A percentile compares a stretch with the other conserved stretches of the same genome.
Evolutionary conservation across 768 basidiomycete genomes (phyloP).

Genomic region (Hemileccinum impolitum): DNA sequence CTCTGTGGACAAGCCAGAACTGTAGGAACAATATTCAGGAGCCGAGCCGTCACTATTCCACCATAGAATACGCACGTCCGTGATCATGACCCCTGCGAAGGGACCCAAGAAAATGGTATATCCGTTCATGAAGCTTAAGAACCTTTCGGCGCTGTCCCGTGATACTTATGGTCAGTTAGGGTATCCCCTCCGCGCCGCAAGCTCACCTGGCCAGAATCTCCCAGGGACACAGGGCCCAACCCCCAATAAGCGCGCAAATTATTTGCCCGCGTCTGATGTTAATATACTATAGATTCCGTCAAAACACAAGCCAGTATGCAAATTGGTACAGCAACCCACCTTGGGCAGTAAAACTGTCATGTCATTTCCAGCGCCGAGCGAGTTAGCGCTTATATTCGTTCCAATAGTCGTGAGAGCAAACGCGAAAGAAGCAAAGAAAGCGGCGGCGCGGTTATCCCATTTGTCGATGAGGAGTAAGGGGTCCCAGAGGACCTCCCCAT

Average conservation of each 20-base stretch:
- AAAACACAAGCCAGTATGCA: background rate
- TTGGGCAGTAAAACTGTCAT: slow-evolving; percentile 72
- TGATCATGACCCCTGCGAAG: slow-evolving; percentile 72
- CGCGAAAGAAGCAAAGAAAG: slow-evolving; percentile 76
- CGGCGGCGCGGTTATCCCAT: slow-evolving; percentile 84
- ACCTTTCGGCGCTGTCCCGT: slow-evolving; percentile 51
- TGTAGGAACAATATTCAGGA: slow-evolving; percentile 23
- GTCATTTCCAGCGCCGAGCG: slow-evolving; percentile 75
- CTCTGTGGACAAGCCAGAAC: slow-evolving; percentile 76
- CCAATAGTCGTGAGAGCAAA: slow-evolving; percentile 72
- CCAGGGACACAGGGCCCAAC: slow-evolving; percentile 85
- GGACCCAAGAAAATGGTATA: slow-evolving; percentile 88
- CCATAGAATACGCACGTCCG: slow-evolving; percentile 41
- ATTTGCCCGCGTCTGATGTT: slow-evolving; percentile 29
- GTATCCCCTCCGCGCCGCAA: no score
- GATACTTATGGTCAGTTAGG: background rate
- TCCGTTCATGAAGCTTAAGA: slow-evolving; percentile 76
- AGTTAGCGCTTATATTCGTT: slow-evolving; percentile 77
- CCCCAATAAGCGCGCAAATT: slow-evolving; percentile 39
- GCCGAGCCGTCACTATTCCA: no score
- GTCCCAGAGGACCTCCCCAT: slow-evolving; percentile 71
- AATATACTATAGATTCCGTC: slow-evolving; percentile 21
- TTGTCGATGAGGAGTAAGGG: slow-evolving; percentile 69
- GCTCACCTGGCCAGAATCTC: slow-evolving; percentile 58
- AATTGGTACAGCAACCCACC: slow-evolving; percentile 9